Evolutionary conservation across 2,329 filamentous ascomycete genomes (phyloP), one percentile per base, ranked within the genome.

Genomic region (Paraphaeosphaeria minitans): DNA sequence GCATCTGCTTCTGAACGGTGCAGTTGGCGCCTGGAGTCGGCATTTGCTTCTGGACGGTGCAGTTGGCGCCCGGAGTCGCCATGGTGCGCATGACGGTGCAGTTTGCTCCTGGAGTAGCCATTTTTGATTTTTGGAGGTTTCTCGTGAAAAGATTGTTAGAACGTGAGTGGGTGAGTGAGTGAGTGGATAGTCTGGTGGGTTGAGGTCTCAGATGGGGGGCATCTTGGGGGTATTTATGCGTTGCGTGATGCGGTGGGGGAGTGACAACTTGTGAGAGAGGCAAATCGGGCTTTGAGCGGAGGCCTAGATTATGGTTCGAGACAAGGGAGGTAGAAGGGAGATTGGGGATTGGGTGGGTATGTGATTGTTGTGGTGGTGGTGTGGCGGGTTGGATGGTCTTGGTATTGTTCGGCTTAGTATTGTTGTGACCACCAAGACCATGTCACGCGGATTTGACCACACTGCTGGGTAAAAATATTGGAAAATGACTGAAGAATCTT

Each of bases 361-460:
- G 39, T 14, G 24, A 9, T 31, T 29, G n/a, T 37, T 27, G 21
- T 50, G 35, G 29, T 52, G 19, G 39, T 35, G 3, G 48, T 46
- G 53, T 43, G 57, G 51, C 35, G 51, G 46, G 22, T 21, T 27
- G 53, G 39, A 46, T 22, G 24, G 39, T 54, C 47, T 59, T 62
- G 61, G 9, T 62, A 63, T 64, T 65, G 60, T 63, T 59, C 52
- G 50, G 21, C 57, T 66, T 66, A 60, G 12, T 65, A 67, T 67
- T 67, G 60, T 66, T 62, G 24, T 35, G 55, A 16, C 5, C 29
- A 33, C 8, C 27, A 33, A 21, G 29, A 12, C 19, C 29, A 9
- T n/a, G 27, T 31, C 22, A 42, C 39, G 22, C 37, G 39, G 24
- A 33, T 39, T n/a, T 29, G 22, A 53, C 50, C 22, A 33, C 16